Evolutionary conservation across 495 filamentous ascomycete species (phyloP).

Genomic region (Choiromyces venosus): DNA sequence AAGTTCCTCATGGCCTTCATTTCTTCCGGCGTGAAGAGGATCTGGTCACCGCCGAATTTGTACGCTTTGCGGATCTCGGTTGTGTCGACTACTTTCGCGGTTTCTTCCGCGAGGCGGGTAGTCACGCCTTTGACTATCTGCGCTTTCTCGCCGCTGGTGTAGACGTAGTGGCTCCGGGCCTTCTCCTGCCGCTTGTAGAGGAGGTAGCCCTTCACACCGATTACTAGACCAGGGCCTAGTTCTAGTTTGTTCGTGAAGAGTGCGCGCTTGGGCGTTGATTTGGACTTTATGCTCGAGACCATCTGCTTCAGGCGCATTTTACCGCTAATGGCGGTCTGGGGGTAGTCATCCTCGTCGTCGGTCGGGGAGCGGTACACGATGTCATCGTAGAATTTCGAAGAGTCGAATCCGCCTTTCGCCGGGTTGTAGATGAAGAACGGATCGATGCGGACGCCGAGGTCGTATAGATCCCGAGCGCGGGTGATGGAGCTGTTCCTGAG

Average conservation of each 20-base stretch:
- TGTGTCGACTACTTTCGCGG: conserved; percentile 68
- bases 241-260: conserved; percentile 83
- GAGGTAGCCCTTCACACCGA: conserved; percentile 89
- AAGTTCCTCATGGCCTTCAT: conserved; percentile 68
- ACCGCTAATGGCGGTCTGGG: conserved; percentile 53
- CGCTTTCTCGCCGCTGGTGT: conserved; percentile 71
- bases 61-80: conserved; percentile 83
- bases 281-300: conserved; percentile 83
- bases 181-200: conserved; percentile 76
- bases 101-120: conserved; percentile 67
- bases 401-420: conserved; percentile 66
- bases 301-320: conserved; percentile 75
- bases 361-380: conserved; percentile 65
- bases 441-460: conserved; percentile 87
- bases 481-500: conserved; percentile 70
- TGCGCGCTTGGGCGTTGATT: conserved; percentile 77
- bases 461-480: conserved; percentile 90
- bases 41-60: conserved; percentile 87
- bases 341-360: conserved; percentile 56
- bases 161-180: conserved; percentile 75
- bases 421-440: conserved; percentile 81
- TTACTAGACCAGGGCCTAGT: conserved; percentile 74
- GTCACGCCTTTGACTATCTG: conserved; percentile 73
- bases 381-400: conserved; percentile 87
- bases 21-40: conserved; percentile 80